These are phyloP conservation scores for Haberlea rhodopensis DNA, from an alignment of 257 asterid genomes.

Conservation along the genomic window DNA sequence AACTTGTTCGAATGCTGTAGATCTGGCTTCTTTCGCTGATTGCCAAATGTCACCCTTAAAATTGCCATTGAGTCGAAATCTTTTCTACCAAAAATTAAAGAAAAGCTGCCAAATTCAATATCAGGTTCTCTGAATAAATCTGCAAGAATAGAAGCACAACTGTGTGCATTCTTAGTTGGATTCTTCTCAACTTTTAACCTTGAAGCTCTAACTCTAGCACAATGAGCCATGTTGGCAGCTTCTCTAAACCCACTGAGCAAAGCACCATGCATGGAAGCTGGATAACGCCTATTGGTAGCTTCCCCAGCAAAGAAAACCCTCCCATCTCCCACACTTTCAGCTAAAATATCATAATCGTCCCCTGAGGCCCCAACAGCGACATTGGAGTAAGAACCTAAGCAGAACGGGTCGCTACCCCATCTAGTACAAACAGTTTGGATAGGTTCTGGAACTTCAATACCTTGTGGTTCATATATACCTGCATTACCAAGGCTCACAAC, in stretches of 20 bases:
- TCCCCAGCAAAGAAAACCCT: slow-evolving; percentile 96
- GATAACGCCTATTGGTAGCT: slow-evolving; percentile 93
- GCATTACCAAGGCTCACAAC: slow-evolving; percentile 32
- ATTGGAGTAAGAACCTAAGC: slow-evolving; percentile 90
- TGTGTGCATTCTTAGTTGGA: slow-evolving; percentile 69
- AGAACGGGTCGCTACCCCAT: slow-evolving; percentile 88
- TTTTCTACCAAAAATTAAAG: slow-evolving; percentile 66
- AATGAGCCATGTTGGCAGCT: slow-evolving; percentile 72
- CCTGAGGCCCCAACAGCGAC: slow-evolving; percentile 99
- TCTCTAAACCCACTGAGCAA: slow-evolving; percentile 95
- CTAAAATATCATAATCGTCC: slow-evolving; percentile 89
- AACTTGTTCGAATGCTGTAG: slow-evolving; percentile 67
- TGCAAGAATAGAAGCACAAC: slow-evolving; percentile 75
- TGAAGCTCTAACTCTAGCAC: slow-evolving; percentile 45
- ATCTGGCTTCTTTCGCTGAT: slow-evolving; percentile 66
- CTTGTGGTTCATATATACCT: slow-evolving; percentile 89
- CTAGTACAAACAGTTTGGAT: slow-evolving; percentile 93
- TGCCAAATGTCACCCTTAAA: slow-evolving; percentile 77
- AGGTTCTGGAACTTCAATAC: slow-evolving; percentile 93
- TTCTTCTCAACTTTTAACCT: slow-evolving; percentile 59
- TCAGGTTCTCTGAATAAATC: slow-evolving; percentile 97
- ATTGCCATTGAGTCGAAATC: slow-evolving; percentile 62
- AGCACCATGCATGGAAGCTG: slow-evolving; percentile 98
- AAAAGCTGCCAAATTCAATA: slow-evolving; percentile 91
- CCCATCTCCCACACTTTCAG: slow-evolving; percentile 92